These are phyloP conservation scores for Lichtheimia hyalospora DNA, from an alignment of 371 early-diverging fungal genomes.

Conservation along the genomic window DNA sequence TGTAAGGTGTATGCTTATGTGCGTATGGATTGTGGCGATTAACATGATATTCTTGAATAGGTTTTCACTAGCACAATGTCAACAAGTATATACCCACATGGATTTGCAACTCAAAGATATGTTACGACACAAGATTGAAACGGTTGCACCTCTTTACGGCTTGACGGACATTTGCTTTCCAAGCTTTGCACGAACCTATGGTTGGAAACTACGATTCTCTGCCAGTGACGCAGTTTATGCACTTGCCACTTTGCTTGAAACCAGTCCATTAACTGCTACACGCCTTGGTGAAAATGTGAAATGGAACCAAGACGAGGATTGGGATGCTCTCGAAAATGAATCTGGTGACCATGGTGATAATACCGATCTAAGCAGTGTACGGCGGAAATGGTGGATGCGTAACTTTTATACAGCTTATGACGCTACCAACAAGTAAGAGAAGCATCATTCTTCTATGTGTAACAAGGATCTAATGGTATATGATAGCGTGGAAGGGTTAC, in stretches of 20 bases:
- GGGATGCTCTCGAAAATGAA: slow-evolving; percentile 22
- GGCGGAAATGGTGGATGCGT: slow-evolving; percentile 61
- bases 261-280: slow-evolving; percentile 48
- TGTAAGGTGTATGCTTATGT: not conserved
- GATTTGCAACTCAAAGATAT: slow-evolving; percentile 70
- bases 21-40: not conserved
- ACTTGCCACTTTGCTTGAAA: slow-evolving; percentile 74
- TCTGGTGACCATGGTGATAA: slow-evolving; percentile 16
- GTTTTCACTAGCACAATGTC: slow-evolving; percentile 67
- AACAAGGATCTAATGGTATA: not conserved
- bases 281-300: slow-evolving; percentile 42
- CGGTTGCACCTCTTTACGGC: slow-evolving; percentile 77
- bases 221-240: slow-evolving; percentile 86
- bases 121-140: slow-evolving; percentile 63
- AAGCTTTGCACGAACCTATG: slow-evolving; percentile 81
- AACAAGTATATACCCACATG: slow-evolving; percentile 80
- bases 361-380: slow-evolving; percentile 15
- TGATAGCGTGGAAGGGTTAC: slow-evolving; percentile 50
- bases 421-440: slow-evolving; percentile 58
- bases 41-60: slow-evolving; percentile 31
- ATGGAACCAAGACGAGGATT: slow-evolving; percentile 33
- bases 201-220: slow-evolving; percentile 71
- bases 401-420: slow-evolving; percentile 90
- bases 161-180: slow-evolving; percentile 74
- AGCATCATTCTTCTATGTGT: too few species aligned